Conservation (phyloP, 768 basidiomycete species). For the Crassisporium funariophilum region DNA sequence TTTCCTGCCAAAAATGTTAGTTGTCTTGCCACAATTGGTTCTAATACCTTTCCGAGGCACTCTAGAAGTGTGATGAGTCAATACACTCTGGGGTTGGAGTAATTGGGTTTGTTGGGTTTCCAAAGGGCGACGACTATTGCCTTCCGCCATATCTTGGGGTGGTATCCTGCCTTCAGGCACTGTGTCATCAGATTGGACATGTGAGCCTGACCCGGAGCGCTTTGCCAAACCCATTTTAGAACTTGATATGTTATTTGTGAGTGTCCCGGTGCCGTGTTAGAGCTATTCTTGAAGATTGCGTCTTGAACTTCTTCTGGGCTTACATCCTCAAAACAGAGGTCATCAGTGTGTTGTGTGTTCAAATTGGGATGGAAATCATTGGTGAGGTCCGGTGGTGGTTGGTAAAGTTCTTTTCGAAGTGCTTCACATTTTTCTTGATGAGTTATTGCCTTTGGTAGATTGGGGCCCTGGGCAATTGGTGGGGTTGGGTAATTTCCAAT, state of each 20-base stretch:
- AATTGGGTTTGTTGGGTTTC: conserved; percentile 39
- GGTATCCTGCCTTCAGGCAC: conserved; percentile 26
- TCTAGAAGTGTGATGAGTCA: conserved; percentile 36
- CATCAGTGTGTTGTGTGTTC: neutral
- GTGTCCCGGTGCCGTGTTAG: conserved; percentile 23
- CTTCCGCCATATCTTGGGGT: conserved; percentile 26
- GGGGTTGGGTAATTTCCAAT: conserved; percentile 27
- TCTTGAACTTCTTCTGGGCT: conserved; percentile 22
- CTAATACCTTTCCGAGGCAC: conserved; percentile 34
- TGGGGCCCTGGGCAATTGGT: conserved; percentile 15
- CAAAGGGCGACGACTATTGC: conserved; percentile 31
- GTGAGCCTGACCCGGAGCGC: too few relatives aligned
- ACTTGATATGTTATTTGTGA: conserved; percentile 24
- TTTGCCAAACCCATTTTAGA: conserved; percentile 27
- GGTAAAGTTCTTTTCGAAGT: conserved; percentile 20
- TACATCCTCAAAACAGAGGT: conserved; percentile 17
- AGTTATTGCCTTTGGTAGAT: conserved; percentile 14
- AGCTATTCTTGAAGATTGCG: conserved; percentile 17
- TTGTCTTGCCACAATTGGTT: conserved; percentile 25
- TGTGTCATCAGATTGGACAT: conserved; percentile 14
- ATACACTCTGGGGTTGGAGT: conserved; percentile 35
- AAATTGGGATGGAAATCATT: conserved; percentile 10
- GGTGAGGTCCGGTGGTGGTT: conserved; percentile 17
- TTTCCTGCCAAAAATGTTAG: conserved; percentile 24
- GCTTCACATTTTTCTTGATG: conserved; percentile 25